Base-by-base conservation (phyloP, 371 early-diverging fungal genomes). In the Capillidium heterosporum region DNA sequence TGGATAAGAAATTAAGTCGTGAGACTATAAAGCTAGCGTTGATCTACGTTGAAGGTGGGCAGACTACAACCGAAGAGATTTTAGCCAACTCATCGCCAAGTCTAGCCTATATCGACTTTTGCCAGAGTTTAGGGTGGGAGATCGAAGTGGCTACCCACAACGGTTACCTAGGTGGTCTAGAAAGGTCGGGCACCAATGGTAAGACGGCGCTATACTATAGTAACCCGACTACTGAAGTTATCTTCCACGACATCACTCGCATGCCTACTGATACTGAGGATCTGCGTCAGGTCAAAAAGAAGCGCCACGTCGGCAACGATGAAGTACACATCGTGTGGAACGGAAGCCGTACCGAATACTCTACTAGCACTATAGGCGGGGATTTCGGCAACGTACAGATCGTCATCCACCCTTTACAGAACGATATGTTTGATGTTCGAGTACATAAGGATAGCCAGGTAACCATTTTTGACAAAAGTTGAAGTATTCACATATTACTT, bases 271-370 rank as follows among this genome's bases (percentile, higher is more conserved):
- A 89, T 57, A 65, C 70, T 0, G 65, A 66, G 29, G 97, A 96
- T 62, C 65, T 73, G 5, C 83, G 84, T 41, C 88, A 89, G 59
- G 61, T 89, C 23, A 90, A 89, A 60, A 91, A 91, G 90, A 96
- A 96, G 80, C 87, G 95, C 13, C 97, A 97, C 60, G 82, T 97
- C 63, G 97, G 97, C 28, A 97, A 97, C 63, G 95, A 97, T 61
- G 91, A 91, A 59, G 91, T 97, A 1, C 95, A 95, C 60, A 86
- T 97, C 52, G 77, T 97, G 1, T 97, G 94, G 94, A 93, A 93
- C 62, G 97, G 93, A 63, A 85, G 88, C 60, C 71, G 70, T 35
- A 71, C 86, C 32, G 82, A 86, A 32, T 96, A 94, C 64, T 71
- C 80, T 23, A 76, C 80, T 21, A 76, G 76, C 32, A 95, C 95